phyloP scores from a whole-genome alignment of 371 early-diverging fungal genomes.

The Blyttiomyces sp. region DNA sequence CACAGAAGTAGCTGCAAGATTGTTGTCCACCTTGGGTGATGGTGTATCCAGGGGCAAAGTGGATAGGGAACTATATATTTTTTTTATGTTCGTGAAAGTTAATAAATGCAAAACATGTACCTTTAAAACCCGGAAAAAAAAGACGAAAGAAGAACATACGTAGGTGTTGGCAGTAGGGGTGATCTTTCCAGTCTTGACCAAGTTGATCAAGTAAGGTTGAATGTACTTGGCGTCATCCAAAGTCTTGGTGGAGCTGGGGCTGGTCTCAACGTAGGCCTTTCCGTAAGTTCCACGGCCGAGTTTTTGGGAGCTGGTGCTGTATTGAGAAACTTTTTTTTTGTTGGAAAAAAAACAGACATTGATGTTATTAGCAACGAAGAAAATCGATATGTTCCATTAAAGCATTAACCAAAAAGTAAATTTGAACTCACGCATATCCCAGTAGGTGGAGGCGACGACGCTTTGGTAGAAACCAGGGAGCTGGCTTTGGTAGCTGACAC shows the following conservation, averaged over 20 bases:
- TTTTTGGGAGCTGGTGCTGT: background rate
- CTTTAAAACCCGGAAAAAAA: no score
- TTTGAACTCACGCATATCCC: conserved; percentile 1
- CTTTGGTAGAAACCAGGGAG: conserved; percentile 5
- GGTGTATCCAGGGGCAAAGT: conserved; percentile 23
- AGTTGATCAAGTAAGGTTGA: conserved; percentile 1
- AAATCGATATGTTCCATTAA: background rate
- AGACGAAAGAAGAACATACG: no score
- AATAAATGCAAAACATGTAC: no score
- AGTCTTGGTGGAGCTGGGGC: background rate
- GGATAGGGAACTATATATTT: no score
- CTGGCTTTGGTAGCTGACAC: background rate
- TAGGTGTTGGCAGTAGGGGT: conserved; percentile 10
- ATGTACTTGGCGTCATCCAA: conserved; percentile 7
- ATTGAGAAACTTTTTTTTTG: no score
- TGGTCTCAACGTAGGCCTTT: background rate
- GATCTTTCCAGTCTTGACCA: conserved; percentile 10
- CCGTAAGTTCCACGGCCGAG: background rate
- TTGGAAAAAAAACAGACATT: no score
- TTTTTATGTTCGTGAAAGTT: no score
- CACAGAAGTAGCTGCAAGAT: conserved; percentile 22
- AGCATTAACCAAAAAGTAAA: no score
- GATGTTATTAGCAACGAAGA: no score
- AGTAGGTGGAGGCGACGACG: conserved; percentile 1
- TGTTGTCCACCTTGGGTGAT: conserved; percentile 12